Evolutionary conservation across 768 basidiomycete species (phyloP).

Genomic region (Termitomyces titanicus): DNA sequence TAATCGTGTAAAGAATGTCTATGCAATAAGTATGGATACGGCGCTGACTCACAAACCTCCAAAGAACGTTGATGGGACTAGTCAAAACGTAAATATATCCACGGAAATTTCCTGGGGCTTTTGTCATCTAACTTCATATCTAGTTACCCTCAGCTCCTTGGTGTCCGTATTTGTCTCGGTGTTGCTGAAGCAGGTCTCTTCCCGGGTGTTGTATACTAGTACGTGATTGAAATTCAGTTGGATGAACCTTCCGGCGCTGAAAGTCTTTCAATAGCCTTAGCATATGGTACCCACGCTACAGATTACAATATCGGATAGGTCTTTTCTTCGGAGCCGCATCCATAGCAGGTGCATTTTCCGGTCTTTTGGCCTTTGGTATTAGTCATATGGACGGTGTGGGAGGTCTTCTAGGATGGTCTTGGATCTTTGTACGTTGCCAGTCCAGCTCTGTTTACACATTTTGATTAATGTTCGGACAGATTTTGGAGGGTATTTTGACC

Average conservation of each 20-base stretch:
- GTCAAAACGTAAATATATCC: constrained; percentile 50
- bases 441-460: neutral
- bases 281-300: constrained; percentile 65
- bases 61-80: constrained; percentile 61
- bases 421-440: constrained; percentile 53
- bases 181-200: constrained; percentile 69
- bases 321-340: constrained; percentile 67
- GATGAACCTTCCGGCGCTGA: neutral
- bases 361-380: constrained; percentile 53
- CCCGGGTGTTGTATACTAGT: constrained; percentile 76
- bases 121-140: neutral
- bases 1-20: constrained; percentile 44
- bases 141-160: constrained; percentile 62
- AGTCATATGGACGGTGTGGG: constrained; percentile 45
- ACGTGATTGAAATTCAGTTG: constrained; percentile 13
- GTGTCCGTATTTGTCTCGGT: constrained; percentile 55
- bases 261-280: constrained; percentile 40
- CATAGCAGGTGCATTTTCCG: constrained; percentile 60
- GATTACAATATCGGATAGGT: constrained; percentile 56
- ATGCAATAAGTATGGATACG: neutral
- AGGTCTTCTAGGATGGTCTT: constrained; percentile 56
- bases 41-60: neutral
- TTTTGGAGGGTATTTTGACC: constrained; percentile 63
- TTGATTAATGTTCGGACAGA: constrained; percentile 27
- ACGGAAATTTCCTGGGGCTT: neutral